A percentile compares a stretch with the other conserved stretches of the same genome.
These are phyloP conservation scores for Lachancea mirantina DNA, from an alignment of 805 yeast species.

Conservation along the genomic window DNA sequence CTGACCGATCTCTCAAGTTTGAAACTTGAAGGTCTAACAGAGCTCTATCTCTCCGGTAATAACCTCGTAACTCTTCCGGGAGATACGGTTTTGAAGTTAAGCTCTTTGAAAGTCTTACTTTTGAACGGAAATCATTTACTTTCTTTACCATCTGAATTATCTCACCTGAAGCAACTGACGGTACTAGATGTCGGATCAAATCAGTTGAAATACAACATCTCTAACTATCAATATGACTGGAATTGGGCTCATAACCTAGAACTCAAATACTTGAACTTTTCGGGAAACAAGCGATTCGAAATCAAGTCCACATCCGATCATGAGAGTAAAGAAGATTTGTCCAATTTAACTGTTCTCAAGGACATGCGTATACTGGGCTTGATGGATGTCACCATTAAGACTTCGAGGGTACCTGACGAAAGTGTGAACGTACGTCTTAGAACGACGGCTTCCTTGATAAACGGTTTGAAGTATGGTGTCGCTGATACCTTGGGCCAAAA, in stretches of 20 bases:
- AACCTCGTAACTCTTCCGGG: constrained; percentile 70
- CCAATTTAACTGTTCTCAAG: constrained; percentile 65
- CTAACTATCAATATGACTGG: constrained; percentile 96
- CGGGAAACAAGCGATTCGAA: constrained; percentile 89
- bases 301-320: constrained; percentile 54
- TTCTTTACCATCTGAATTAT: constrained; percentile 81
- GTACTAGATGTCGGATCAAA: constrained; percentile 89
- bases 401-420: constrained; percentile 86
- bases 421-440: constrained; percentile 75
- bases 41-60: constrained; percentile 78
- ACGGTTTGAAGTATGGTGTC: constrained; percentile 79
- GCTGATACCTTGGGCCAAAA: constrained; percentile 76
- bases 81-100: constrained; percentile 66
- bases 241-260: constrained; percentile 85
- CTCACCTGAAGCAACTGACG: constrained; percentile 54
- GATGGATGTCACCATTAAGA: constrained; percentile 91
- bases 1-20: constrained; percentile 75
- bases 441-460: constrained; percentile 76
- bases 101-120: constrained; percentile 51
- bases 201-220: constrained; percentile 81
- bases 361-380: constrained; percentile 70
- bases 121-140: constrained; percentile 80
- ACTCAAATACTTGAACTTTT: constrained; percentile 74
- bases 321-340: constrained; percentile 41
- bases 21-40: constrained; percentile 50